These are phyloP conservation scores for Alternaria consortialis DNA, from an alignment of 2,329 filamentous ascomycete species.

Conservation along the genomic window DNA sequence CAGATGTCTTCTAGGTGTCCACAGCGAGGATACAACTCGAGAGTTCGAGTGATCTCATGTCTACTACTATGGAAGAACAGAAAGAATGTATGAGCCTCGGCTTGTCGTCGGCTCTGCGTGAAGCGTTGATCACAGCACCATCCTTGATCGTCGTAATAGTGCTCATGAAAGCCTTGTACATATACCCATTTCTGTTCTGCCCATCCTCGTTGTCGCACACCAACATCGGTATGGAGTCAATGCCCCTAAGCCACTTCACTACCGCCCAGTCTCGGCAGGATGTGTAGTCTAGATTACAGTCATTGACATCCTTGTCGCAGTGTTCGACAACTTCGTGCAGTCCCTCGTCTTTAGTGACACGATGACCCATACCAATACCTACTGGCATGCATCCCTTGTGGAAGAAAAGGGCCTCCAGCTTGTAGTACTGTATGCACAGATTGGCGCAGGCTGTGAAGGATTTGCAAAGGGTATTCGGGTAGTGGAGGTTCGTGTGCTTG, in stretches of 20 bases:
- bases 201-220: neutral
- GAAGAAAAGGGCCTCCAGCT: neutral
- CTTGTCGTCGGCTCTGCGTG: neutral
- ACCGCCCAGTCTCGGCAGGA: constrained; percentile 8
- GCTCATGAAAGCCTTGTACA: constrained; percentile 1
- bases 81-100: neutral
- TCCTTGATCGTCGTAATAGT: neutral
- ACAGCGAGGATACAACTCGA: no score
- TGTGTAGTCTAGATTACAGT: neutral
- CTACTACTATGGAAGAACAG: no score
- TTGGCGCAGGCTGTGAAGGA: constrained; percentile 11
- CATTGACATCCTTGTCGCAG: neutral
- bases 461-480: constrained; percentile 11
- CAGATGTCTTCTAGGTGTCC: neutral
- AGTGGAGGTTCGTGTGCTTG: constrained; percentile 8
- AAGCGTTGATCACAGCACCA: neutral
- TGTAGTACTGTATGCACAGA: constrained; percentile 5
- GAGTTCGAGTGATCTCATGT: no score
- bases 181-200: neutral
- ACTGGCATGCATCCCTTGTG: neutral
- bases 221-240: neutral
- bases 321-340: no score
- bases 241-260: neutral
- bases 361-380: neutral
- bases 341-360: neutral